A percentile compares a stretch with the other conserved stretches of the same genome.
Evolutionary conservation across 2,329 filamentous ascomycete genomes (phyloP).

Genomic region (Pseudocercospora vitis): DNA sequence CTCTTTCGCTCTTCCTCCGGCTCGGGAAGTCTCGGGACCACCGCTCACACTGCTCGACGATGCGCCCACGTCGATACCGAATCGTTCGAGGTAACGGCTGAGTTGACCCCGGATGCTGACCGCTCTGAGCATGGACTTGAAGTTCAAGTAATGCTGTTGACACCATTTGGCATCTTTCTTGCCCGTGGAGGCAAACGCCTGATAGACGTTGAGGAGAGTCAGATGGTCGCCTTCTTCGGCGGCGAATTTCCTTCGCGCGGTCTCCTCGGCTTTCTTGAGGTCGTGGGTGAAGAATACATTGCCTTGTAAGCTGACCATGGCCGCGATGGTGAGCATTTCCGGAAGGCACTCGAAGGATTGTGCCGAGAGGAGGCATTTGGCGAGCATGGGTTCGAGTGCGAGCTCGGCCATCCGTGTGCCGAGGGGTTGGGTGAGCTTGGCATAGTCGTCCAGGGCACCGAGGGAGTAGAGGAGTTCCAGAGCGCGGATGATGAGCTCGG

Average conservation of each 20-base stretch:
- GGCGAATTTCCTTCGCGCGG: slow-evolving; percentile 75
- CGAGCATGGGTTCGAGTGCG: slow-evolving; percentile 93
- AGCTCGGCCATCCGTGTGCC: slow-evolving; percentile 90
- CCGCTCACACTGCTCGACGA: slow-evolving; percentile 47
- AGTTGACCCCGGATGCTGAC: slow-evolving; percentile 85
- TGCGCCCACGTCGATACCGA: slow-evolving; percentile 71
- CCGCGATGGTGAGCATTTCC: slow-evolving; percentile 87
- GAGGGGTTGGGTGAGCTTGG: slow-evolving; percentile 85
- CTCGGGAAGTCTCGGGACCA: no score
- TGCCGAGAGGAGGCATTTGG: slow-evolving; percentile 77
- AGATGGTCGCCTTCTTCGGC: slow-evolving; percentile 92
- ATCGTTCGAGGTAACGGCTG: slow-evolving; percentile 81
- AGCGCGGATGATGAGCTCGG: slow-evolving; percentile 79
- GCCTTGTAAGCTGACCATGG: slow-evolving; percentile 86
- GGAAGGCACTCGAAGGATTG: slow-evolving; percentile 73
- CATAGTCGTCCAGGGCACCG: slow-evolving; percentile 83
- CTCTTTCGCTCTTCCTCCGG: slow-evolving; percentile 50
- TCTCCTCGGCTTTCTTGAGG: slow-evolving; percentile 72
- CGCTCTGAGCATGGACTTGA: slow-evolving; percentile 76
- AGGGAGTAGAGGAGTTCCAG: slow-evolving; percentile 85
- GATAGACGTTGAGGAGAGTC: slow-evolving; percentile 90
- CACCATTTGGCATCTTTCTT: slow-evolving; percentile 85
- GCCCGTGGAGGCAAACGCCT: slow-evolving; percentile 79
- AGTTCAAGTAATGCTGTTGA: slow-evolving; percentile 82
- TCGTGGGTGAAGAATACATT: slow-evolving; percentile 81